Conservation (phyloP, 345 rosid species). For the Pelargonium nanum region DNA sequence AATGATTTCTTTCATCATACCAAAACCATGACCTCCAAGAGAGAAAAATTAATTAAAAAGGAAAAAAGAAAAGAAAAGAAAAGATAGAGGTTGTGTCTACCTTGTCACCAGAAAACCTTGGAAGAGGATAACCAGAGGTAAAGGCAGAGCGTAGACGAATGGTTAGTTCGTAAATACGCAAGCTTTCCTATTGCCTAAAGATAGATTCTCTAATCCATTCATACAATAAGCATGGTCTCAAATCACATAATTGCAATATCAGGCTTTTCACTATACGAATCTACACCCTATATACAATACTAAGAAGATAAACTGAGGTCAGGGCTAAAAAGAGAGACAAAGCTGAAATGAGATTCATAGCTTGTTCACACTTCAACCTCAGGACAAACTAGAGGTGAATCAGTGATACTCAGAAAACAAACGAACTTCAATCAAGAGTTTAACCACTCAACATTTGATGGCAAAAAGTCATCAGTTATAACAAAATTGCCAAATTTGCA, state of each 20-base stretch:
- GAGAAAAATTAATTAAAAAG: background rate
- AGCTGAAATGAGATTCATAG: no score
- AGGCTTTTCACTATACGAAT: no score
- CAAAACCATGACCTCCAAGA: background rate
- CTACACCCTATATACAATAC: no score
- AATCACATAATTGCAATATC: constrained; percentile 39
- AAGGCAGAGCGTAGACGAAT: constrained; percentile 21
- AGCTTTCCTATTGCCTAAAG: constrained; percentile 32
- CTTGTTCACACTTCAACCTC: no score
- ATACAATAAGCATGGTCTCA: background rate
- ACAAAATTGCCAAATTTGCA: no score
- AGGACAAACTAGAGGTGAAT: no score
- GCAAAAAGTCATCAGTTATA: no score
- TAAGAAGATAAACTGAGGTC: no score
- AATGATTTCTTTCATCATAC: constrained; percentile 40
- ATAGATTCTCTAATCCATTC: constrained; percentile 37
- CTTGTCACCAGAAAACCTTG: constrained; percentile 35
- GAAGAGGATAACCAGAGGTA: constrained; percentile 28
- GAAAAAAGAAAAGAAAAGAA: background rate
- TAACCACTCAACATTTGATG: no score
- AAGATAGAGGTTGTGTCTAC: constrained; percentile 20
- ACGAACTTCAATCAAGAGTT: no score
- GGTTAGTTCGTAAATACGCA: constrained; percentile 8
- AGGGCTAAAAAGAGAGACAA: no score
- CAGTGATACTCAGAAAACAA: no score